Evolutionary conservation across 495 filamentous ascomycete genomes (phyloP), one percentile per base, ranked within the genome.

Genomic region (Neurospora hispaniola): DNA sequence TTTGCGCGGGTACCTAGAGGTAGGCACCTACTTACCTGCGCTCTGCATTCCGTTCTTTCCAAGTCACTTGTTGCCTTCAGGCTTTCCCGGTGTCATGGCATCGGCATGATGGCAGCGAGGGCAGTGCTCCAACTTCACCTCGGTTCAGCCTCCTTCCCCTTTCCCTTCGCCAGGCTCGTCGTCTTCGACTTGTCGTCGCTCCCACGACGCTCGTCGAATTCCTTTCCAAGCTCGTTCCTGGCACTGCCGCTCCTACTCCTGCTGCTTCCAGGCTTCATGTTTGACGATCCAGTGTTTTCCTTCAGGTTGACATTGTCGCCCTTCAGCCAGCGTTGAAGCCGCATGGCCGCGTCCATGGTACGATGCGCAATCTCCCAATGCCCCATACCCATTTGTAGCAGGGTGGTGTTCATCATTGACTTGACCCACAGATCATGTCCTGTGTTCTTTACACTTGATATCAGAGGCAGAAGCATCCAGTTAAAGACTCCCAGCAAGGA

Each of bases 321-420:
- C n/a, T 71, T 74, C 20, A 83, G 71, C 81, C 81, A 83, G 23
- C 72, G 69, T 70, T 79, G 75, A 71, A 83, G 59, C 18, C 71
- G 70, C 72, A 79, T 14, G n/a, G 59, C 77, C 1, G 70, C 73
- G 23, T 77, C 76, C 74, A 82, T 80, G 4, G 75, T 75, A 5
- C 71, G 71, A 4, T 42, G 35, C 3, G 74, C 75, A 39, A 83
- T 73, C 59, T 80, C 81, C 81, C 81, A 83, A 68, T 81, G 79
- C 14, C 82, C 81, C 74, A 83, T 73, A 10, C 75, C 77, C 16
- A 81, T 79, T 75, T 82, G 81, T 42, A 82, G 69, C 59, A 79
- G 68, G 42, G 75, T 76, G n/a, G 77, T 70, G 11, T 73, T 77
- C 43, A 81, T 27, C 75, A 81, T 73, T 0, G 75, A 75, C 80